These are phyloP conservation scores for Volvariella surrecta DNA, from an alignment of 1,284 basidiomycete genomes.

Conservation along the genomic window DNA sequence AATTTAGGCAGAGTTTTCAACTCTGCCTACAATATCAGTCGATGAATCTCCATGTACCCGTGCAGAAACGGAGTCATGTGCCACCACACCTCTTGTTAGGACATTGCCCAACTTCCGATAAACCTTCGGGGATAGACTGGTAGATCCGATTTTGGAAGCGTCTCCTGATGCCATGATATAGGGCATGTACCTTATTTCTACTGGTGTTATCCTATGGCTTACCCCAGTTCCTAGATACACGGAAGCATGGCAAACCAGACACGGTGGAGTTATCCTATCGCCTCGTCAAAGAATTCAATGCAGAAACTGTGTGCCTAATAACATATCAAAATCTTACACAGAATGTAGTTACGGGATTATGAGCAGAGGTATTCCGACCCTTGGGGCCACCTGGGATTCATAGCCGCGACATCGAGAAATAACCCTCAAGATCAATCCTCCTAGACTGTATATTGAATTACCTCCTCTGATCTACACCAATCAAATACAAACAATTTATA, in stretches of 20 bases:
- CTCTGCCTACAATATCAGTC: constrained; percentile 26
- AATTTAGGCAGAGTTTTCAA: constrained; percentile 34
- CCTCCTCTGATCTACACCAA: background rate
- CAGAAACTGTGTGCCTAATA: constrained; percentile 53
- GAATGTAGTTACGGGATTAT: constrained; percentile 56
- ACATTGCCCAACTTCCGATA: constrained; percentile 50
- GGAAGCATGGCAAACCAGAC: constrained; percentile 50
- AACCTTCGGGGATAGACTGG: constrained; percentile 51
- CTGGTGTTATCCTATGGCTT: background rate
- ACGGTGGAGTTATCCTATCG: constrained; percentile 53
- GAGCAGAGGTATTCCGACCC: constrained; percentile 51
- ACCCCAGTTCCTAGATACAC: constrained; percentile 33
- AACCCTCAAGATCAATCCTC: background rate
- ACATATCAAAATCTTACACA: constrained; percentile 54
- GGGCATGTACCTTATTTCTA: constrained; percentile 23
- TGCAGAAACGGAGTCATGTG: constrained; percentile 17
- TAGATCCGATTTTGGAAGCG: constrained; percentile 43
- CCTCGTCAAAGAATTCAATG: constrained; percentile 49
- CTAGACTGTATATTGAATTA: no score
- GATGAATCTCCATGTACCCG: constrained; percentile 30
- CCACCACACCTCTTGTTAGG: constrained; percentile 44
- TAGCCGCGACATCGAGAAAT: constrained; percentile 13
- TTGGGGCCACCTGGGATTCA: constrained; percentile 52
- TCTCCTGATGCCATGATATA: constrained; percentile 50
- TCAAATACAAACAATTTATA: background rate